Evolutionary conservation across 23 red algal species (phyloP).

Genomic region (Gracilaria caudata): DNA sequence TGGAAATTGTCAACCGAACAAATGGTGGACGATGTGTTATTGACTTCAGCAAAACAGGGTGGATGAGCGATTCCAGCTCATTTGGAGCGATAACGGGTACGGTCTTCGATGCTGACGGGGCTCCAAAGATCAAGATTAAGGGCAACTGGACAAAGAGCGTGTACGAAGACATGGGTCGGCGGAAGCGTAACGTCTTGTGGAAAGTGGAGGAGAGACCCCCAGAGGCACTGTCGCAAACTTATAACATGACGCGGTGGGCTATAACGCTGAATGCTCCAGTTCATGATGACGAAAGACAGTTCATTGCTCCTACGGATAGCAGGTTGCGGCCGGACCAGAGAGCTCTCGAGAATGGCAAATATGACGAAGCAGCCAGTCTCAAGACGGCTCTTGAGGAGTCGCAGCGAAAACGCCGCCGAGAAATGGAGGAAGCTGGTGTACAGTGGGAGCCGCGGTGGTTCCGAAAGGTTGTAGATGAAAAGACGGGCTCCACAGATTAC

Average conservation of each 20-base stretch:
- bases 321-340: slow-evolving; percentile 78
- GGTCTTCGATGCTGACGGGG: slow-evolving; percentile 67
- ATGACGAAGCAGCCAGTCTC: slow-evolving; percentile 33
- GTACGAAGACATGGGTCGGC: slow-evolving; percentile 50
- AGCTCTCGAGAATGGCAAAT: slow-evolving; percentile 73
- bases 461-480: slow-evolving; percentile 35
- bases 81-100: slow-evolving; percentile 64
- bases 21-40: slow-evolving; percentile 72
- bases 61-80: slow-evolving; percentile 60
- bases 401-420: slow-evolving; percentile 50
- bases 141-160: slow-evolving; percentile 69
- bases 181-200: slow-evolving; percentile 62
- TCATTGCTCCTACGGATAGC: slow-evolving; percentile 78
- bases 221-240: slow-evolving; percentile 30
- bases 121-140: slow-evolving; percentile 37
- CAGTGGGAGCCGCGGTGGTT: slow-evolving; percentile 64
- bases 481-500: slow-evolving; percentile 39
- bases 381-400: slow-evolving; percentile 76
- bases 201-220: slow-evolving; percentile 37
- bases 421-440: slow-evolving; percentile 39
- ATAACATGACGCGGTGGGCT: slow-evolving; percentile 70
- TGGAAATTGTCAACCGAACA: slow-evolving; percentile 83
- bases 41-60: slow-evolving; percentile 64
- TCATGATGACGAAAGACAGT: slow-evolving; percentile 49
- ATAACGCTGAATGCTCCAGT: slow-evolving; percentile 66